Evolutionary conservation across 1,284 basidiomycete species (phyloP).

Genomic region (Cryptococcus neoformans): DNA sequence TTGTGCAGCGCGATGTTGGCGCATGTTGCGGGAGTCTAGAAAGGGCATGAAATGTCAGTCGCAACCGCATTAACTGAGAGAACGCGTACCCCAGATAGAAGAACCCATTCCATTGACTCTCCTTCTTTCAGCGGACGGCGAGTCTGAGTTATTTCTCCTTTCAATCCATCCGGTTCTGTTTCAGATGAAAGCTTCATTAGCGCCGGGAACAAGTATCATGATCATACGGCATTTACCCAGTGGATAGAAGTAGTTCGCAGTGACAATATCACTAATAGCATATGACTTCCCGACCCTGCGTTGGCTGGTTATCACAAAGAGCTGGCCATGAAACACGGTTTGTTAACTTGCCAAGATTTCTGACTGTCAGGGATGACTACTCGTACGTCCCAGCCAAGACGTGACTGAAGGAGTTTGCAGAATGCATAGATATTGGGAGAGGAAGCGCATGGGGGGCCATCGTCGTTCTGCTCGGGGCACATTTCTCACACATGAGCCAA

Average conservation of each 20-base stretch:
- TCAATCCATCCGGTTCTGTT: constrained; percentile 58
- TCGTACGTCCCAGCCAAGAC: constrained; percentile 77
- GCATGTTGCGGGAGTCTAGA: constrained; percentile 83
- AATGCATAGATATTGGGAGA: constrained; percentile 83
- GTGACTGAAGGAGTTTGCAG: constrained; percentile 62
- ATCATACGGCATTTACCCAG: constrained; percentile 51
- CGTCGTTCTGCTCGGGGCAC: constrained; percentile 56
- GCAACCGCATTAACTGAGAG: too few species aligned
- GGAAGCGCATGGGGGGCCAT: constrained; percentile 68
- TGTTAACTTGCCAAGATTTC: constrained; percentile 66
- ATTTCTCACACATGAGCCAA: too few species aligned
- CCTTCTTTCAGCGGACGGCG: constrained; percentile 67
- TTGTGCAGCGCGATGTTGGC: constrained; percentile 86
- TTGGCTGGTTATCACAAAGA: constrained; percentile 1
- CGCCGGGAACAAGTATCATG: neutral
- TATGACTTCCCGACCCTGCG: constrained; percentile 68
- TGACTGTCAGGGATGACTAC: constrained; percentile 85
- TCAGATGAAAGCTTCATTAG: neutral
- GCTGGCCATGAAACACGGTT: neutral
- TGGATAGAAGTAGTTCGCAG: constrained; percentile 79
- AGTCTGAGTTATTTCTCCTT: constrained; percentile 62
- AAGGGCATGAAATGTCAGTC: constrained; percentile 4
- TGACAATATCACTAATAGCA: constrained; percentile 73
- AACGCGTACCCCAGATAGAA: constrained; percentile 70
- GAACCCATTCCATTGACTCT: constrained; percentile 81